Evolutionary conservation across 2,329 filamentous ascomycete species (phyloP).

Genomic region (Aureobasidium sp.): DNA sequence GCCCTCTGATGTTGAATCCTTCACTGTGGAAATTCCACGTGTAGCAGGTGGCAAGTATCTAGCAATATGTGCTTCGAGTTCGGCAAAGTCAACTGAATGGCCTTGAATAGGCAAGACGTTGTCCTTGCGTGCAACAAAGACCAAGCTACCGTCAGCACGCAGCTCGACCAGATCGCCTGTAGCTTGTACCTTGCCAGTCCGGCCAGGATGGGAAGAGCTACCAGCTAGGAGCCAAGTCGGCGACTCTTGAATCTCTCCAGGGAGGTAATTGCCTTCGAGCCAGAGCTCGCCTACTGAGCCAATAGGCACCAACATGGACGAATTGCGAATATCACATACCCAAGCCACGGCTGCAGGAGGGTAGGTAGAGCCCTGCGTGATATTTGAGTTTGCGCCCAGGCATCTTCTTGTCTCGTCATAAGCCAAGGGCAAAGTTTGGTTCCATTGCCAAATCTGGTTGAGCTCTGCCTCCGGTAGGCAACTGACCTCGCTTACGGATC

Average conservation of each 20-base stretch:
- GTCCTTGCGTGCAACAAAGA: slow-evolving; percentile 22
- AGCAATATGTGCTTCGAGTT: slow-evolving; percentile 35
- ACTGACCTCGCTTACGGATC: slow-evolving; percentile 4
- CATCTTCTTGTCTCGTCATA: neutral
- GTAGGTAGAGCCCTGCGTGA: neutral
- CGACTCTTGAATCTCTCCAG: slow-evolving; percentile 18
- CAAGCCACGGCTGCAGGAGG: slow-evolving; percentile 19
- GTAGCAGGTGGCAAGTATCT: slow-evolving; percentile 29
- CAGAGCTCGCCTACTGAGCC: slow-evolving; percentile 26
- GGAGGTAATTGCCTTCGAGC: slow-evolving; percentile 13
- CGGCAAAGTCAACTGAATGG: slow-evolving; percentile 34
- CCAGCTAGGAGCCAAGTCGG: slow-evolving; percentile 18
- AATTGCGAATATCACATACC: slow-evolving; percentile 25
- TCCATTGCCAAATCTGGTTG: slow-evolving; percentile 15
- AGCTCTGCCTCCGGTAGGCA: slow-evolving; percentile 14
- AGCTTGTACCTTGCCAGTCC: slow-evolving; percentile 12
- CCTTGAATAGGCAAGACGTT: slow-evolving; percentile 28
- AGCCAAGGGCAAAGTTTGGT: neutral
- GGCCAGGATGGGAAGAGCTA: slow-evolving; percentile 9
- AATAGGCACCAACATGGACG: slow-evolving; percentile 30
- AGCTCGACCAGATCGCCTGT: slow-evolving; percentile 25
- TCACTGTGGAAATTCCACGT: slow-evolving; percentile 25
- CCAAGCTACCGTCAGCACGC: slow-evolving; percentile 19
- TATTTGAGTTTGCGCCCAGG: neutral
- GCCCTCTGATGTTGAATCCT: neutral